These are phyloP conservation scores for Fonsecaea nubica DNA, from an alignment of 2,329 filamentous ascomycete species.

Conservation along the genomic window DNA sequence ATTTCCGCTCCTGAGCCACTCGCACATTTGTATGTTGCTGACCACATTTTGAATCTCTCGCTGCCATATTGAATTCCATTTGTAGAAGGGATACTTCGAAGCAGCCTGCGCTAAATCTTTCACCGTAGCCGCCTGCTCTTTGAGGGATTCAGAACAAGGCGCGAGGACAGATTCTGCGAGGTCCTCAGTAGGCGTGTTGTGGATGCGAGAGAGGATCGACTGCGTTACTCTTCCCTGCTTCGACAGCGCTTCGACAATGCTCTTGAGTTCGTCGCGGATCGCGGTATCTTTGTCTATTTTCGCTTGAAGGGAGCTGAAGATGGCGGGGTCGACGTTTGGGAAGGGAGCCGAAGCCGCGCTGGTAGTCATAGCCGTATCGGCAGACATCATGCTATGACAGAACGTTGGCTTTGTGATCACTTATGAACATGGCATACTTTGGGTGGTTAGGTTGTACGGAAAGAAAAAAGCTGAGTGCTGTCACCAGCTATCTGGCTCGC, in stretches of 20 bases:
- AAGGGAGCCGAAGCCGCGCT: slow-evolving; percentile 38
- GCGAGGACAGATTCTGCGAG: slow-evolving; percentile 72
- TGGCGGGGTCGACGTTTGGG: slow-evolving; percentile 75
- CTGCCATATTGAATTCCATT: slow-evolving; percentile 90
- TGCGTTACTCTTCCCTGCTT: slow-evolving; percentile 79
- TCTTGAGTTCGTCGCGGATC: slow-evolving; percentile 80
- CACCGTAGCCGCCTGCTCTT: slow-evolving; percentile 74
- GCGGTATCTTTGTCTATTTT: slow-evolving; percentile 87
- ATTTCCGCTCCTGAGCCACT: slow-evolving; percentile 64
- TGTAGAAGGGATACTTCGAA: slow-evolving; percentile 93
- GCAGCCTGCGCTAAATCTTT: slow-evolving; percentile 73
- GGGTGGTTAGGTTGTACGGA: background rate
- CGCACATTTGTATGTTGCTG: slow-evolving; percentile 69
- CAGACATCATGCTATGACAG: slow-evolving; percentile 23
- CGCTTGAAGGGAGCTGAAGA: slow-evolving; percentile 85
- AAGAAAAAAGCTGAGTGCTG: too few relatives aligned
- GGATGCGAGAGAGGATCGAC: slow-evolving; percentile 83
- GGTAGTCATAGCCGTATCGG: slow-evolving; percentile 33
- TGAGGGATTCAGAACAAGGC: slow-evolving; percentile 72
- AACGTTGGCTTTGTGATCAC: background rate
- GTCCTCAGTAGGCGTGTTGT: slow-evolving; percentile 75
- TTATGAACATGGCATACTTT: background rate
- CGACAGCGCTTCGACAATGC: slow-evolving; percentile 81
- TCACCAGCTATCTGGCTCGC: too few relatives aligned
- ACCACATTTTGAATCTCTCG: slow-evolving; percentile 85